phyloP scores from a whole-genome alignment of 73 alveolate species.

The Tetrahymena elliotti region DNA sequence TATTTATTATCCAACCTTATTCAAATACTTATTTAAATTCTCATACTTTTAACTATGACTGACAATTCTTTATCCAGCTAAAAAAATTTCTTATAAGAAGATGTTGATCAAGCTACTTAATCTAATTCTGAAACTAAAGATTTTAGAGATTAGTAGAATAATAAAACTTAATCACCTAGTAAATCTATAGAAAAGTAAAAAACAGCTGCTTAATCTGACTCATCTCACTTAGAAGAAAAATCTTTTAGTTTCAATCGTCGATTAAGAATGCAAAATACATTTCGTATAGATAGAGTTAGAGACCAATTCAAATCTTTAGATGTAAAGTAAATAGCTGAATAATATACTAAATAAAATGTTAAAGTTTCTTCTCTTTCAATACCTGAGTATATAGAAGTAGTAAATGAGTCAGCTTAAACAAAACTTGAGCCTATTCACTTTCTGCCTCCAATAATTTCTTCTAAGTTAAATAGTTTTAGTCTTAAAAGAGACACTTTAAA shows the following conservation, averaged over 20 bases:
- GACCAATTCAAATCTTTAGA: neutral
- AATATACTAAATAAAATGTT: neutral
- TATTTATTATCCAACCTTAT: no score
- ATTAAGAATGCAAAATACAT: neutral
- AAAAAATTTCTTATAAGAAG: neutral
- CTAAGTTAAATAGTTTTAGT: neutral
- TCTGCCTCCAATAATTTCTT: neutral
- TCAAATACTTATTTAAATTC: no score
- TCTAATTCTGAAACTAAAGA: neutral
- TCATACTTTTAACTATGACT: neutral
- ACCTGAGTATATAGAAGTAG: neutral
- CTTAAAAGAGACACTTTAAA: neutral
- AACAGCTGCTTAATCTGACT: neutral
- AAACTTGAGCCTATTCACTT: neutral
- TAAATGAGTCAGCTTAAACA: neutral
- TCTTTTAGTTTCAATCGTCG: neutral
- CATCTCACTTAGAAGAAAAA: neutral
- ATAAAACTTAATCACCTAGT: neutral
- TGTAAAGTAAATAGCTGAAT: neutral
- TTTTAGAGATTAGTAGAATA: neutral
- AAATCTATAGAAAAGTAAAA: neutral
- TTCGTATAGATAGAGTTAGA: neutral
- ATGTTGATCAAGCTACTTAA: neutral
- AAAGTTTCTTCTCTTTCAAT: neutral
- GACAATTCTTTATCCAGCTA: neutral